A percentile compares a stretch with the other conserved stretches of the same genome.
Evolutionary conservation across 23 red algal genomes (phyloP).

Genomic region (Agarophyton chilense): DNA sequence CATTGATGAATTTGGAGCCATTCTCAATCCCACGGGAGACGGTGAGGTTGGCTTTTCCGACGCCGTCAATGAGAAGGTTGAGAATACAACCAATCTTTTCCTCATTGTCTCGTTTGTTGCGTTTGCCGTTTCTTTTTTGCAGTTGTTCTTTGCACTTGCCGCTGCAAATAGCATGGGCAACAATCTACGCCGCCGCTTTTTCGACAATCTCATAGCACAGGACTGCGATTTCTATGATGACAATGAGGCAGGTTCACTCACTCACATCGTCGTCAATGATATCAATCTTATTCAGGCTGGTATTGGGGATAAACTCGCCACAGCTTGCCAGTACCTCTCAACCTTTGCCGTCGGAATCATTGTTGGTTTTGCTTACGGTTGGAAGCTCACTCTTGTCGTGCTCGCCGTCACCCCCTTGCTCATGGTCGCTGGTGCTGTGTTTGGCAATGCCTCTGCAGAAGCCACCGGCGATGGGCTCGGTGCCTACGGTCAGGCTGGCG

Average conservation of each 20-base stretch:
- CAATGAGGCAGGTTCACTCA: slow-evolving; percentile 34
- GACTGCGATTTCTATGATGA: slow-evolving; percentile 56
- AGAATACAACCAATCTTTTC: slow-evolving; percentile 37
- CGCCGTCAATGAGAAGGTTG: neutral
- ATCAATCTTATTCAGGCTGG: slow-evolving; percentile 67
- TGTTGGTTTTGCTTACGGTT: slow-evolving; percentile 81
- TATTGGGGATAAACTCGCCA: slow-evolving; percentile 71
- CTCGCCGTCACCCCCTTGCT: slow-evolving; percentile 66
- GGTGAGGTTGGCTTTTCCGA: slow-evolving; percentile 11
- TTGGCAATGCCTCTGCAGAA: slow-evolving; percentile 79
- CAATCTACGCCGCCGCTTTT: slow-evolving; percentile 27
- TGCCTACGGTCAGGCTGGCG: slow-evolving; percentile 86
- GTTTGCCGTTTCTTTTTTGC: slow-evolving; percentile 34
- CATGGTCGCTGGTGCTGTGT: slow-evolving; percentile 59
- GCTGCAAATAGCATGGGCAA: slow-evolving; percentile 56
- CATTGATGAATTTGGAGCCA: slow-evolving; percentile 45
- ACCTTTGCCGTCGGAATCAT: slow-evolving; percentile 75
- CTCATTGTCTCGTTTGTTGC: slow-evolving; percentile 46
- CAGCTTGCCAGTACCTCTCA: slow-evolving; percentile 46
- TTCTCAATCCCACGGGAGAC: neutral
- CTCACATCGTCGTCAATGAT: slow-evolving; percentile 56
- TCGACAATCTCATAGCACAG: slow-evolving; percentile 46
- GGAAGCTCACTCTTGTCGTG: slow-evolving; percentile 74
- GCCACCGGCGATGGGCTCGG: slow-evolving; percentile 68
- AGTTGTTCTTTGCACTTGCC: slow-evolving; percentile 16